These are phyloP conservation scores for Monilinia laxa DNA, from an alignment of 2,329 filamentous ascomycete genomes.

Conservation along the genomic window DNA sequence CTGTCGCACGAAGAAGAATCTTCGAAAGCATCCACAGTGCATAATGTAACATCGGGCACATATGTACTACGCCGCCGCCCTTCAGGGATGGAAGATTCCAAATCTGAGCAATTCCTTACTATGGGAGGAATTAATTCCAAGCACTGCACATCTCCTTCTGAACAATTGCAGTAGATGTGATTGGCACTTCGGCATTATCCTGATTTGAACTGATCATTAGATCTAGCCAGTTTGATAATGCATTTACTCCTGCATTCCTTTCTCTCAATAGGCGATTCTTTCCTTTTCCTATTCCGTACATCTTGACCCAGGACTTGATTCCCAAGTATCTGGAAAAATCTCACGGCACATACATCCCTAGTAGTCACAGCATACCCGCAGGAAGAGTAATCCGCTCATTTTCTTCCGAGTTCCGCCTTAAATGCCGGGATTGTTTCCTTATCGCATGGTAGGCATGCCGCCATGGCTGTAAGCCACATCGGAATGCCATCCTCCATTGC, in stretches of 20 bases:
- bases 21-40: conserved; percentile 1
- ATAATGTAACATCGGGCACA: conserved; percentile 10
- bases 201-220: neutral
- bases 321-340: conserved; percentile 14
- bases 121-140: neutral
- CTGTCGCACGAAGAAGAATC: conserved; percentile 17
- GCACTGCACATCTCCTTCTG: conserved; percentile 2
- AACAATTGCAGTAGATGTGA: neutral
- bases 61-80: neutral
- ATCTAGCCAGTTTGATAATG: neutral
- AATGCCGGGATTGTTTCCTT: neutral
- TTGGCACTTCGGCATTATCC: neutral
- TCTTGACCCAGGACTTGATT: neutral
- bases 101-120: neutral
- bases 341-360: neutral
- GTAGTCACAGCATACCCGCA: neutral
- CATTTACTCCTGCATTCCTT: neutral
- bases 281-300: neutral
- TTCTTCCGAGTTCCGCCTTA: conserved; percentile 4
- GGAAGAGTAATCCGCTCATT: neutral
- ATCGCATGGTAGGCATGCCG: neutral
- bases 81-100: neutral
- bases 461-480: conserved; percentile 17
- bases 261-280: neutral
- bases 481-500: neutral